Evolutionary conservation across 495 filamentous ascomycete species (phyloP), one percentile per base, ranked within the genome.

Genomic region (Trichocladium antarcticum): DNA sequence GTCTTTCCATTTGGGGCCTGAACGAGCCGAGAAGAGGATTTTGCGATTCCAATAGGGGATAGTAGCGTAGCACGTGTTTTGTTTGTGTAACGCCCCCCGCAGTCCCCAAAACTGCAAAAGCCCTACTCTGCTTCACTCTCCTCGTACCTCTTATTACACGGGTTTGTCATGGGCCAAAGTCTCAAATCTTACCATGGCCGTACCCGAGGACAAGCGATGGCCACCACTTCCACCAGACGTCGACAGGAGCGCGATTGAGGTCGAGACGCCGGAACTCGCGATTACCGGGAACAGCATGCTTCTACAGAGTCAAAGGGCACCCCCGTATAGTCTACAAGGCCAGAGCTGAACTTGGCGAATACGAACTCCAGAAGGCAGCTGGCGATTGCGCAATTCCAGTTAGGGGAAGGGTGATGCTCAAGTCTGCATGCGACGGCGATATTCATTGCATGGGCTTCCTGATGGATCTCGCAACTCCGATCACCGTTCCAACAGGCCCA

Each of bases 381-480:
- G 47, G 47, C 5, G 39, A 49, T 12, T 50, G 47, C 39, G 47
- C 38, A 7, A 50, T 50, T 37, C 47, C 37, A 3, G 32, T 50
- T 14, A 4, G 21, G 37, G 39, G 47, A 10, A 50, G 19, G 7
- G 39, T 50, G 19, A n/a, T 43, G 1, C 29, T 20, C 39, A 42
- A 50, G 21, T 19, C 39, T 1, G 37, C 29, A n/a, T 37, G 16
- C 37, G 24, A 38, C 15, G 43, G 43, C 35, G 11, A n/a, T n/a
- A 6, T 47, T 15, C 31, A 12, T 17, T 34, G 40, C 17, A 21
- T 40, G 24, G 45, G 45, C 27, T 48, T 40, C 28, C 32, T 34
- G 11, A 48, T 48, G 37, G 36, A 48, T 34, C 37, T 40, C 27
- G 36, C 36, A 5, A 48, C 27, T 19, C 45, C 37, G 8, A 15